These are phyloP conservation scores for Tympanopsis confertula DNA, from an alignment of 2,329 filamentous ascomycete genomes.

Conservation along the genomic window DNA sequence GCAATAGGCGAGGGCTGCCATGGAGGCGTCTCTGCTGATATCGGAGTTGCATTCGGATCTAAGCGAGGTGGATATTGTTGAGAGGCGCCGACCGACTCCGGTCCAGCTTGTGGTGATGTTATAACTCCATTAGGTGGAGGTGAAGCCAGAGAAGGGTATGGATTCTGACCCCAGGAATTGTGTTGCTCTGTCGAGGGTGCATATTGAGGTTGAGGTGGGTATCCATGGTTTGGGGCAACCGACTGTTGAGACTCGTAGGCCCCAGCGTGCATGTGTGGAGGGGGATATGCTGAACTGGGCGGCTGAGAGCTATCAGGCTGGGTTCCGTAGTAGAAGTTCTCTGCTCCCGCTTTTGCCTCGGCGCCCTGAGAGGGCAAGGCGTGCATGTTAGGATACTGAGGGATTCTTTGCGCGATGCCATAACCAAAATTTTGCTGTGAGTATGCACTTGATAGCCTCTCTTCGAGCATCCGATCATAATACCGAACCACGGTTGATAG, in stretches of 20 bases:
- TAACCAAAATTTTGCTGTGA: slow-evolving; percentile 45
- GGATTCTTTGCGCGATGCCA: neutral
- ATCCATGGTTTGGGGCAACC: too few species aligned
- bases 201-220: too few species aligned
- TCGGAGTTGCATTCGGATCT: too few species aligned
- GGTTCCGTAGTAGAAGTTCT: neutral
- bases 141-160: neutral
- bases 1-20: neutral
- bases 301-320: neutral
- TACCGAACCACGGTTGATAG: slow-evolving; percentile 92
- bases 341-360: neutral
- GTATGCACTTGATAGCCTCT: slow-evolving; percentile 85
- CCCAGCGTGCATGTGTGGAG: too few species aligned
- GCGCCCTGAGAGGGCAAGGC: neutral
- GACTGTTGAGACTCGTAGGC: too few species aligned
- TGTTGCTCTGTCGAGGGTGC: too few species aligned
- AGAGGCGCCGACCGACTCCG: too few species aligned
- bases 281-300: too few species aligned
- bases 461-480: slow-evolving; percentile 96
- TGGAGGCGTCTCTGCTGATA: neutral
- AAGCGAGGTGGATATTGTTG: too few species aligned
- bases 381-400: neutral
- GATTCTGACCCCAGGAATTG: neutral
- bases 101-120: too few species aligned
- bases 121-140: neutral